Evolutionary conservation across 371 early-diverging fungal species (phyloP).

Genomic region (Mortierella sp.): DNA sequence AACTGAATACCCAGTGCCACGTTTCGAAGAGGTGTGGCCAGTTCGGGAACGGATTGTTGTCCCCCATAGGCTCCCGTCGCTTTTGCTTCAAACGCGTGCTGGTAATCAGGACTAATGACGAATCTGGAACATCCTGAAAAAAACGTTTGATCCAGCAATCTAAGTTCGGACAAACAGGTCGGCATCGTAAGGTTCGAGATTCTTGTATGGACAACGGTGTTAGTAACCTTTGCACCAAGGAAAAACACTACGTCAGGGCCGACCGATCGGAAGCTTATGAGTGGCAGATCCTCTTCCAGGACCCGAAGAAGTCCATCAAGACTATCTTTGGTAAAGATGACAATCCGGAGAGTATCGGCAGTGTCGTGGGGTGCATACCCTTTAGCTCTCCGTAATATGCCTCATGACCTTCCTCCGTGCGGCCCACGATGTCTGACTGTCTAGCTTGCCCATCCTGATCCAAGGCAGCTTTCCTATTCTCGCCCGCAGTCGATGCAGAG

Average conservation of each 20-base stretch:
- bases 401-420: conserved; percentile 18
- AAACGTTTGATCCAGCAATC: conserved; percentile 12
- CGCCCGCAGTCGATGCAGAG: conserved; percentile 21
- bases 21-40: conserved; percentile 20
- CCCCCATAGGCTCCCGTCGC: conserved; percentile 9
- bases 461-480: conserved; percentile 22
- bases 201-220: conserved; percentile 21
- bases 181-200: conserved; percentile 17
- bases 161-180: conserved; percentile 17
- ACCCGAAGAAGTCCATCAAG: conserved; percentile 18
- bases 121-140: conserved; percentile 26
- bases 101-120: conserved; percentile 14
- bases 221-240: conserved; percentile 20
- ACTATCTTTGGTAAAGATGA: conserved; percentile 21
- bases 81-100: conserved; percentile 16
- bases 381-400: conserved; percentile 29
- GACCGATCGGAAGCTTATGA: conserved; percentile 21
- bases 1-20: conserved; percentile 25
- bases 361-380: conserved; percentile 16
- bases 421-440: conserved; percentile 24
- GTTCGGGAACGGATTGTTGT: conserved; percentile 18
- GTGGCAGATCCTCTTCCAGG: conserved; percentile 22
- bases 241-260: conserved; percentile 20
- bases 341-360: conserved; percentile 23
- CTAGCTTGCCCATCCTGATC: conserved; percentile 28